These are phyloP conservation scores for Monilinia aucupariae DNA, from an alignment of 2,329 filamentous ascomycete species.

Conservation along the genomic window DNA sequence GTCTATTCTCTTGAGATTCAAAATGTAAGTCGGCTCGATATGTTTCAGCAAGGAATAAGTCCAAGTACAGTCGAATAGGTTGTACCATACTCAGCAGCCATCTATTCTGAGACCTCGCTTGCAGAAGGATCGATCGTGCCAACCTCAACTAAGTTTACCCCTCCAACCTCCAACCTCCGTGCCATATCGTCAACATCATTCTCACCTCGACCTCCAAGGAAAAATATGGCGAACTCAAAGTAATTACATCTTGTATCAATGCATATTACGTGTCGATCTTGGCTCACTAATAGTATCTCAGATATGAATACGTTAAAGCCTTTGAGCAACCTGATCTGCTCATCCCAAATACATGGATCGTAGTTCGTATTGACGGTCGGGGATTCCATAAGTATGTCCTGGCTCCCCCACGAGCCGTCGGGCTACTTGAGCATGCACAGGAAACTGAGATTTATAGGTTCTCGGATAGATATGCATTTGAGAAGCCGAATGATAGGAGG, in stretches of 20 bases:
- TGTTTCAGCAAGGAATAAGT: not conserved
- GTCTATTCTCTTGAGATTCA: not conserved
- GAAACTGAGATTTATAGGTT: slow-evolving; percentile 48
- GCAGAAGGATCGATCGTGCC: not conserved
- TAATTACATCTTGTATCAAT: slow-evolving; percentile 5
- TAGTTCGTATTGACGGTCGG: slow-evolving; percentile 87
- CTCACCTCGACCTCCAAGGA: not conserved
- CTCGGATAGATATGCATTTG: slow-evolving; percentile 74
- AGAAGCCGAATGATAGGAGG: slow-evolving; percentile 85
- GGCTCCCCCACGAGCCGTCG: not conserved
- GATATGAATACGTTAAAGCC: slow-evolving; percentile 86
- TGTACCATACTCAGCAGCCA: not conserved
- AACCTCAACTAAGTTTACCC: not conserved
- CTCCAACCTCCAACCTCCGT: no score
- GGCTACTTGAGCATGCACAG: not conserved
- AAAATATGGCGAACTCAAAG: slow-evolving; percentile 33
- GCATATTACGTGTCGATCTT: not conserved
- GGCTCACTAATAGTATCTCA: slow-evolving; percentile 37
- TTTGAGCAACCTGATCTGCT: slow-evolving; percentile 81
- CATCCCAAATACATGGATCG: slow-evolving; percentile 90
- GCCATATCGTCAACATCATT: not conserved
- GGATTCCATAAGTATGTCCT: slow-evolving; percentile 80
- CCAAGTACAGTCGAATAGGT: not conserved
- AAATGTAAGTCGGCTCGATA: not conserved
- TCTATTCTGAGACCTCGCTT: slow-evolving; percentile 14